A percentile compares a stretch with the other conserved stretches of the same genome.
phyloP scores from a whole-genome alignment of 1,284 basidiomycete species.

The Cystobasidium sp. region DNA sequence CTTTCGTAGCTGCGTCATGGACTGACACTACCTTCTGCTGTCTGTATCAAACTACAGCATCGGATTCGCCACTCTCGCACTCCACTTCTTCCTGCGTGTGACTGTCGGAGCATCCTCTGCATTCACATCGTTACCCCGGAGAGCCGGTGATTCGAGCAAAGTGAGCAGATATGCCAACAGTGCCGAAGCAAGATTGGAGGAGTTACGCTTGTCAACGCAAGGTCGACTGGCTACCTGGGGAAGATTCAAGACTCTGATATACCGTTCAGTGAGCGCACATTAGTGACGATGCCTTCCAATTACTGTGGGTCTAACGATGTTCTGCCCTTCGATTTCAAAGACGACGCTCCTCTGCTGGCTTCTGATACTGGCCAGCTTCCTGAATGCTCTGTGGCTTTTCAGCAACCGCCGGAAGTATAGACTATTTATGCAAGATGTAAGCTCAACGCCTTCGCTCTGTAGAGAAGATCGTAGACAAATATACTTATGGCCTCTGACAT shows the following conservation, averaged over 20 bases:
- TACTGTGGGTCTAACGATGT: neutral
- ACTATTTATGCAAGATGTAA: conserved; percentile 56
- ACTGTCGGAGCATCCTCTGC: conserved; percentile 14
- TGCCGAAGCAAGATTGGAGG: conserved; percentile 32
- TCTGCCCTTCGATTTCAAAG: neutral
- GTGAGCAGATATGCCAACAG: conserved; percentile 21
- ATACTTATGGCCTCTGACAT: neutral
- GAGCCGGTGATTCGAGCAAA: conserved; percentile 7
- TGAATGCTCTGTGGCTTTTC: conserved; percentile 55
- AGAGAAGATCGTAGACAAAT: neutral
- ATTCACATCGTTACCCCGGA: neutral
- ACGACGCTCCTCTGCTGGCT: conserved; percentile 27
- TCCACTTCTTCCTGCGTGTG: conserved; percentile 29
- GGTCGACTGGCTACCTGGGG: conserved; percentile 11
- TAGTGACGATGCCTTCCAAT: neutral
- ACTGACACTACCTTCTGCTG: neutral
- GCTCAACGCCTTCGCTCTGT: neutral
- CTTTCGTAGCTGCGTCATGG: too few relatives aligned
- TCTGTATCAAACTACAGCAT: neutral
- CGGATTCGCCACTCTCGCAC: conserved; percentile 11
- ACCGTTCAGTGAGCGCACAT: conserved; percentile 10
- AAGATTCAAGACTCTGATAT: conserved; percentile 7
- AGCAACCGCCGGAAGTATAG: conserved; percentile 54
- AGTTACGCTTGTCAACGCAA: conserved; percentile 24
- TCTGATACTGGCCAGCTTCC: conserved; percentile 51